phyloP scores from a whole-genome alignment of 768 basidiomycete species.

The Boletus rubescentipes region DNA sequence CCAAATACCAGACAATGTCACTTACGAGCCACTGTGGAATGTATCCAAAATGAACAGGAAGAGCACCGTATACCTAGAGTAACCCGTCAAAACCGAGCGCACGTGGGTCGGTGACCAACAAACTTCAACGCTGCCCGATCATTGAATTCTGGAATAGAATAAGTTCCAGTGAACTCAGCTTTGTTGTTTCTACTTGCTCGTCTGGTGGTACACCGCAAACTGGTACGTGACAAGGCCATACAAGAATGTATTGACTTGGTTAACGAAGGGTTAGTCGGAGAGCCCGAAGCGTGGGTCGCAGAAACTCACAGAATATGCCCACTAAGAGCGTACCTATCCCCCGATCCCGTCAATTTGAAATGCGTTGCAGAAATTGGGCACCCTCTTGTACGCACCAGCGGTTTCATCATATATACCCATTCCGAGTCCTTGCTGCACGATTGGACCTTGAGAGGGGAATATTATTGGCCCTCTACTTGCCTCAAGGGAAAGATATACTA shows the following conservation, averaged over 20 bases:
- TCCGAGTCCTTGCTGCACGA: no score
- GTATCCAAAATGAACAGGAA: constrained; percentile 22
- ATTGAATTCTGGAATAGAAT: constrained; percentile 10
- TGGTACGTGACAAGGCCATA: constrained; percentile 45
- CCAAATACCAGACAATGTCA: neutral
- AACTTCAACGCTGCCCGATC: constrained; percentile 12
- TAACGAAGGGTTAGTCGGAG: neutral
- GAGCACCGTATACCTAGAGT: constrained; percentile 12
- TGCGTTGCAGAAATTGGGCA: no score
- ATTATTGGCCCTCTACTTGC: no score
- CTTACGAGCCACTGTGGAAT: constrained; percentile 19
- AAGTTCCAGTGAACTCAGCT: neutral
- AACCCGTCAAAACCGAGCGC: neutral
- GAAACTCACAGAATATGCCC: constrained; percentile 22
- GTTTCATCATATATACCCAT: no score
- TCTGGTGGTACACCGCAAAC: constrained; percentile 38
- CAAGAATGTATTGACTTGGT: constrained; percentile 29
- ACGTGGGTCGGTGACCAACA: neutral
- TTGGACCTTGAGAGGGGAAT: no score
- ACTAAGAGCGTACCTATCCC: constrained; percentile 20
- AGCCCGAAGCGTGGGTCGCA: neutral
- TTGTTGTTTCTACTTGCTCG: neutral
- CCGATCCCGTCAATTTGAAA: neutral
- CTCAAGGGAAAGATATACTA: no score
- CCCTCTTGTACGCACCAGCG: no score